A percentile compares a stretch with the other conserved stretches of the same genome.
phyloP scores from a whole-genome alignment of 2,329 filamentous ascomycete genomes.

The Scedosporium boydii region DNA sequence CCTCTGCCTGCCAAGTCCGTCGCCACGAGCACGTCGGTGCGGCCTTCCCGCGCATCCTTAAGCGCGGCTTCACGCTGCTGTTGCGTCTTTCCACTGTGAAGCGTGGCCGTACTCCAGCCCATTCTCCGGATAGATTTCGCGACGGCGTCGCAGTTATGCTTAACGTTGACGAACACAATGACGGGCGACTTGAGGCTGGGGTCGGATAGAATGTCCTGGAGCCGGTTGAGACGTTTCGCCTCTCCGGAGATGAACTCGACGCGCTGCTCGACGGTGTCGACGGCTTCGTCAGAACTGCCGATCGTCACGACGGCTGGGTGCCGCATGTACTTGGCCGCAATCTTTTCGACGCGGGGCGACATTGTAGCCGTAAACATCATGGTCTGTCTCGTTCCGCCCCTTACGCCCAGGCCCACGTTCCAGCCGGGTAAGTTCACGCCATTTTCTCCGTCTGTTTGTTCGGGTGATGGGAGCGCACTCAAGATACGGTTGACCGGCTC shows the following conservation, averaged over 20 bases:
- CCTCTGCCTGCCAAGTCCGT: constrained; percentile 93
- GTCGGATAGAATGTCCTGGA: constrained; percentile 79
- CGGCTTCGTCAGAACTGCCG: constrained; percentile 87
- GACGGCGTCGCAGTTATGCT: constrained; percentile 93
- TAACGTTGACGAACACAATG: constrained; percentile 99
- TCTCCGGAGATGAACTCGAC: constrained; percentile 87
- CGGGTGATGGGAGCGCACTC: constrained; percentile 80
- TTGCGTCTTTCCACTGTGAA: constrained; percentile 95
- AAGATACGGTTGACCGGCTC: constrained; percentile 97
- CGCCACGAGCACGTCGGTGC: constrained; percentile 81
- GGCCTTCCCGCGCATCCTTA: constrained; percentile 69
- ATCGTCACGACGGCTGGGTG: constrained; percentile 91
- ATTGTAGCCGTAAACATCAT: constrained; percentile 99
- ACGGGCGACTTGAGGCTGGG: constrained; percentile 79
- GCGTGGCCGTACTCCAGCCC: constrained; percentile 80
- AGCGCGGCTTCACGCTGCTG: constrained; percentile 94
- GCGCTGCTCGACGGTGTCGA: constrained; percentile 95
- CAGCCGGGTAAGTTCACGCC: constrained; percentile 83
- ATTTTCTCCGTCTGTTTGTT: constrained; percentile 88
- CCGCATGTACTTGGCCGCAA: constrained; percentile 92
- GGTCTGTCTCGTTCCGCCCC: constrained; percentile 63
- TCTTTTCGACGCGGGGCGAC: constrained; percentile 84
- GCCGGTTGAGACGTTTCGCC: constrained; percentile 91
- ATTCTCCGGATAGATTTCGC: constrained; percentile 89
- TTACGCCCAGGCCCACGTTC: constrained; percentile 65